Base-by-base conservation (phyloP, 306 rosid species). In the Ziziphus jujuba region DNA sequence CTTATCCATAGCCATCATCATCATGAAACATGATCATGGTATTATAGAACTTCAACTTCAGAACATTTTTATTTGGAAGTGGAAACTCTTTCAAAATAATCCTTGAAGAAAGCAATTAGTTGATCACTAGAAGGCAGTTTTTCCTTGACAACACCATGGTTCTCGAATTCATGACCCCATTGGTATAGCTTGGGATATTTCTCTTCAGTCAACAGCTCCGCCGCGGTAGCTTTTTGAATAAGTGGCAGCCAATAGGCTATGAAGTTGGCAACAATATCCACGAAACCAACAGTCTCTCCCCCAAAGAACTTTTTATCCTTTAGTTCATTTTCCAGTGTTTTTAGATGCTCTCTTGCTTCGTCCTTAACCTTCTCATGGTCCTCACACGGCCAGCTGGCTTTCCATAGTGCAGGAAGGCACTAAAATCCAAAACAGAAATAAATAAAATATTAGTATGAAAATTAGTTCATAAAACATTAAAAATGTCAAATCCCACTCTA, bases 241-340 rank as follows among this genome's bases (percentile, higher is more conserved):
- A 59, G 17, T 23, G 70, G 77, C 9, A 76, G 62, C 95, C 87
- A 87, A 17, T 44, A 76, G 7, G 81, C 81, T 19, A 87, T 1
- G 57, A 38, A 35, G 34, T 58, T 38, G 14, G 68, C 80, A 1
- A 70, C 83, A 65, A 86, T 81, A 53, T 84, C 88, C 5, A 80
- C 80, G 0, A 76, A 10, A 3, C 80, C 84, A 31, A 81, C 4
- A 3, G 24, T 77, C 11, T 81, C 66, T 66, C 87, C 88, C 17
- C 83, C 86, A 65, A 86, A 80, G 36, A 77, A 86, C 63, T 35
- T 63, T 22, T 82, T 72, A 38, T 38, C 80, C 20, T 78, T 73
- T 13, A 86, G 34, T 68, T 82, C 84, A 4, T 75, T 57, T 62
- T 86, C 81, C 2, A 85, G 77, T 67, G 66, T 43, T 21, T 69